These are phyloP conservation scores for Clavispora phyllophila DNA, from an alignment of 805 yeast genomes.

Conservation along the genomic window DNA sequence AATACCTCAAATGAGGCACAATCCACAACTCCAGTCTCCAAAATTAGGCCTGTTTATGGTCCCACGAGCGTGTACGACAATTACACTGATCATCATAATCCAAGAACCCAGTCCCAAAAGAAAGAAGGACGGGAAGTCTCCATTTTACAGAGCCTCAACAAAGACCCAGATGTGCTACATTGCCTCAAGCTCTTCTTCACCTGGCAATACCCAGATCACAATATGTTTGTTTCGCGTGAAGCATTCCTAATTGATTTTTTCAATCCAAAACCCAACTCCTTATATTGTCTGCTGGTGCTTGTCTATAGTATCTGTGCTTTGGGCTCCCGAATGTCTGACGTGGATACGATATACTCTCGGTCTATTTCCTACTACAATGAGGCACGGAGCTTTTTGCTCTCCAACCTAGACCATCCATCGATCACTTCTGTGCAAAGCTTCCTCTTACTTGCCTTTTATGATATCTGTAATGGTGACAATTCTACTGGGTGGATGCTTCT, in stretches of 20 bases:
- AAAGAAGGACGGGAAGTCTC: slow-evolving; percentile 10
- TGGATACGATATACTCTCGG: slow-evolving; percentile 34
- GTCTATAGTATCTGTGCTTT: slow-evolving; percentile 55
- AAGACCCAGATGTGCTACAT: slow-evolving; percentile 21
- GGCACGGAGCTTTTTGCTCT: slow-evolving; percentile 40
- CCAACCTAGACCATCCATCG: slow-evolving; percentile 39
- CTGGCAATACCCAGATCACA: slow-evolving; percentile 65
- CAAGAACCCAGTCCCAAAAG: slow-evolving; percentile 14
- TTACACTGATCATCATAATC: slow-evolving; percentile 16
- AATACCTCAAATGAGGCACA: slow-evolving; percentile 36
- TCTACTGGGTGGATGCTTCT: slow-evolving; percentile 60
- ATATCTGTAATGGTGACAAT: slow-evolving; percentile 54
- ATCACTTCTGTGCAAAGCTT: slow-evolving; percentile 57
- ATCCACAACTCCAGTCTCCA: slow-evolving; percentile 8
- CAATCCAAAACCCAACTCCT: slow-evolving; percentile 45
- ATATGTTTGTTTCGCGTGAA: slow-evolving; percentile 59
- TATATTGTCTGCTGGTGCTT: slow-evolving; percentile 52
- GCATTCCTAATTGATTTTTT: slow-evolving; percentile 58
- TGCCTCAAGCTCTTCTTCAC: slow-evolving; percentile 46
- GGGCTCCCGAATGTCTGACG: slow-evolving; percentile 49
- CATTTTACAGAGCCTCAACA: slow-evolving; percentile 6
- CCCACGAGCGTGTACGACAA: slow-evolving; percentile 43
- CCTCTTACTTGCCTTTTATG: slow-evolving; percentile 55
- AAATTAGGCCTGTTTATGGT: slow-evolving; percentile 37
- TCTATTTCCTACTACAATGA: slow-evolving; percentile 43